Base-by-base conservation (phyloP, 441 rosid species). In the Syzygium syzygioides region DNA sequence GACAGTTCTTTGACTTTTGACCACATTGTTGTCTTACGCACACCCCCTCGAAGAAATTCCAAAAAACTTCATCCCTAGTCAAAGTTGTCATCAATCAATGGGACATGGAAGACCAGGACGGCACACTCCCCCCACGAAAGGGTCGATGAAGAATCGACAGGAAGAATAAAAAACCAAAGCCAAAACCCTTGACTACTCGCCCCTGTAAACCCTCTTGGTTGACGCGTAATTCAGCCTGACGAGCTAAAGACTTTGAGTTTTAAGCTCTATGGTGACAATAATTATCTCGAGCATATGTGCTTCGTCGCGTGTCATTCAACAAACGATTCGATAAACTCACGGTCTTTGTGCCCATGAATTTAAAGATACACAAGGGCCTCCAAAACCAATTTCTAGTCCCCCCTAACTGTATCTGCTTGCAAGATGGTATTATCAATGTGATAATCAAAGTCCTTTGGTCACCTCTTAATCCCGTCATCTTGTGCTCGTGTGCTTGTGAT, bases 321-420 rank as follows among this genome's bases (percentile, higher is more conserved):
- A 10, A 68, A 12, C 25, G 4, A 34, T 19, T 66, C 3, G 4
- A 34, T 1, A 34, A 0, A 68, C 0, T 26, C 34, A 68, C 79
- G 1, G 20, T 37, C 23, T 71, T 23, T 0, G n/a, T 1, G 12
- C 48, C 4, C 83, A 17, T 11, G 3, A 37, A 20, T 71, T 20
- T 23, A 37, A 37, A 37, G 80, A 34, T 10, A 68, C 48, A 11
- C 19, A 20, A 37, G 80, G 45, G 80, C 15, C 50, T 19, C 80
- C 50, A 34, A 68, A 34, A 34, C 25, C 10, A 15, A 68, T 32
- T 5, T 7, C 64, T 59, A 59, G 30, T 59, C 32, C 66, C 48
- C n/a, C 19, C 30, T 10, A 32, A 8, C 11, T 18, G 45, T 19
- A 34, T 34, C 48, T 68, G 79, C 79, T 66, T 32, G 41, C 76